Evolutionary conservation across 2,329 filamentous ascomycete genomes (phyloP), one percentile per base, ranked within the genome.

Genomic region (Aspergillus tubingensis): DNA sequence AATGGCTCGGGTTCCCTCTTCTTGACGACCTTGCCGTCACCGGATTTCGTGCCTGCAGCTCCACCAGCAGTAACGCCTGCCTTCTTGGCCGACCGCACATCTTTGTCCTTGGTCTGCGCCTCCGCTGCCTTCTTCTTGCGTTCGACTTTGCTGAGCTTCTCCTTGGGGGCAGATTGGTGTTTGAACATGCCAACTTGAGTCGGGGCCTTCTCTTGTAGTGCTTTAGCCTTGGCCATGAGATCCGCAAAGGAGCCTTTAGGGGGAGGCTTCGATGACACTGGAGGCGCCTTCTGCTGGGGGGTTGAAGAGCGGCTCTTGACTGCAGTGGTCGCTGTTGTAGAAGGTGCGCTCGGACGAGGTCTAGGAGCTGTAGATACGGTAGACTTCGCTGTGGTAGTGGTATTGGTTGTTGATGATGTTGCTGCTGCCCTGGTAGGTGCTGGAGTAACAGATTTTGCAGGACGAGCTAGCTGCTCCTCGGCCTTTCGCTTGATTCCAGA

Each of bases 191-290:
- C 84, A 39, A 83, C 72, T 57, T 74, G 67, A 39, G 78, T 72
- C 23, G 79, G 74, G 13, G 78, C 78, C 64, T 79, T 77, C 54
- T 81, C 75, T 68, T 78, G 80, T 58, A 80, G 79, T 52, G 82
- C 82, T 69, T 87, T 84, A 48, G 86, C 86, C 66, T 82, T 80
- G 59, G 80, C 80, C 74, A 88, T 80, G 47, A 88, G 79, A 53
- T 85, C 85, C 47, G 85, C 82, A 71, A 83, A 89, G 1, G 83
- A 85, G 27, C 84, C 83, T 67, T 83, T 84, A 61, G 84, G 84
- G 5, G 83, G 82, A 4, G 82, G 74, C 57, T 79, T 80, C 23
- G 74, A 71, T 10, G 71, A 72, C 17, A 63, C 59, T 17, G 66
- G 60, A 8, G 67, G 57, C 13, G 63, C 44, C 39, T 68, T 71